Evolutionary conservation across 805 yeast genomes (phyloP).

Genomic region (Zygosaccharomyces rouxii): DNA sequence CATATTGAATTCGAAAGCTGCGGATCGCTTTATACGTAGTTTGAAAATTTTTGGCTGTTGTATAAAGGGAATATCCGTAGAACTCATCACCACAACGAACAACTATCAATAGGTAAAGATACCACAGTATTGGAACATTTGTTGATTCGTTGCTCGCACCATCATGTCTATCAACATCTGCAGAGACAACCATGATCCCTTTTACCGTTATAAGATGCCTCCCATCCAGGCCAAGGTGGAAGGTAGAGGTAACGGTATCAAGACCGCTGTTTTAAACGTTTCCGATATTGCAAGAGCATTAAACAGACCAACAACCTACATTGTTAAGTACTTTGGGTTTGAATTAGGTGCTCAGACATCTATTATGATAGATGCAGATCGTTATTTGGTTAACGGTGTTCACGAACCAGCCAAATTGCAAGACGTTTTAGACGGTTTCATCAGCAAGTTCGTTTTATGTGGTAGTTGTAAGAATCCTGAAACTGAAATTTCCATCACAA

Average conservation of each 20-base stretch:
- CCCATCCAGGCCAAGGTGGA: slow-evolving; percentile 94
- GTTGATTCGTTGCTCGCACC: neutral
- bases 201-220: slow-evolving; percentile 99
- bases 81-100: neutral
- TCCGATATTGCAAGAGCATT: slow-evolving; percentile 92
- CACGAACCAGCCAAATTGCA: slow-evolving; percentile 89
- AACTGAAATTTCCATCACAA: slow-evolving; percentile 75
- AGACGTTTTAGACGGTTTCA: slow-evolving; percentile 92
- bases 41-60: slow-evolving; percentile 4
- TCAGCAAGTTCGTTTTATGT: slow-evolving; percentile 87
- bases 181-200: slow-evolving; percentile 96
- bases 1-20: neutral
- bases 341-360: slow-evolving; percentile 97
- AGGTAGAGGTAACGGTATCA: slow-evolving; percentile 99
- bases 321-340: slow-evolving; percentile 91
- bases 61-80: neutral
- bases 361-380: slow-evolving; percentile 71
- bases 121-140: neutral
- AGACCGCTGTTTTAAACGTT: slow-evolving; percentile 86
- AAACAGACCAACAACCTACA: slow-evolving; percentile 87
- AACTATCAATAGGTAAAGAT: neutral
- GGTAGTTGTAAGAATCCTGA: slow-evolving; percentile 96
- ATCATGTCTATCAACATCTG: slow-evolving; percentile 88
- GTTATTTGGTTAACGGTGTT: slow-evolving; percentile 90
- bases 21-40: neutral